These are phyloP conservation scores for Singerocomus inundabilis DNA, from an alignment of 1,284 basidiomycete genomes.

Conservation along the genomic window DNA sequence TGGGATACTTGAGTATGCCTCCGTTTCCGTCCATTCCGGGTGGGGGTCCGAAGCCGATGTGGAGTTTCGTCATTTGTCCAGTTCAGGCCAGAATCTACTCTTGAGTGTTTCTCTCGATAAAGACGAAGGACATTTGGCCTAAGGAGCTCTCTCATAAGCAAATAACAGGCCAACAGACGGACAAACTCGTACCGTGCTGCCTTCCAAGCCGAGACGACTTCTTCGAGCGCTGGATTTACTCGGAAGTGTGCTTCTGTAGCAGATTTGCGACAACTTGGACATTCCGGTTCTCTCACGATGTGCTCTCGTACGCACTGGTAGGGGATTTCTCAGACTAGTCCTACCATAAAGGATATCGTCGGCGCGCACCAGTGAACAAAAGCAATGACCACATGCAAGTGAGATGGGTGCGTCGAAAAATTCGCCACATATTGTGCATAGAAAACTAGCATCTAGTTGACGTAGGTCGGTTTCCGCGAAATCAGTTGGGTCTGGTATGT, in stretches of 20 bases:
- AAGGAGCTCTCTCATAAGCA: background rate
- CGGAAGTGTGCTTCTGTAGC: conserved; percentile 58
- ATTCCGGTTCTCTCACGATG: conserved; percentile 56
- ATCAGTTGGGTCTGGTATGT: conserved; percentile 66
- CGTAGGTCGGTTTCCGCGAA: conserved; percentile 62
- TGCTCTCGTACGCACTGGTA: conserved; percentile 63
- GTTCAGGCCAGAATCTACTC: conserved; percentile 8
- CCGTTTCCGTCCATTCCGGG: conserved; percentile 26
- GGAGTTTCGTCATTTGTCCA: conserved; percentile 33
- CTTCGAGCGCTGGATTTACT: conserved; percentile 59
- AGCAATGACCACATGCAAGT: conserved; percentile 70
- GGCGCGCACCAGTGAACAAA: conserved; percentile 66
- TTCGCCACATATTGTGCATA: conserved; percentile 72
- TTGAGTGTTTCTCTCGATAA: conserved; percentile 30
- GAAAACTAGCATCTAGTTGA: conserved; percentile 57
- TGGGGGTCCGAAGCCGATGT: conserved; percentile 14
- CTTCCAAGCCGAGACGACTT: conserved; percentile 60
- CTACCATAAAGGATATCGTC: background rate
- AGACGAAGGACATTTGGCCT: conserved; percentile 45
- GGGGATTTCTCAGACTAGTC: conserved; percentile 1
- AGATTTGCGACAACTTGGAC: conserved; percentile 61
- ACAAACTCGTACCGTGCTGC: conserved; percentile 49
- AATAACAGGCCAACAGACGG: background rate
- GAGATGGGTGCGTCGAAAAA: conserved; percentile 69
- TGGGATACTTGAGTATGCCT: conserved; percentile 19